A percentile compares a stretch with the other conserved stretches of the same genome.
These are phyloP conservation scores for Boechera stricta DNA, from an alignment of 345 rosid genomes.

Conservation along the genomic window DNA sequence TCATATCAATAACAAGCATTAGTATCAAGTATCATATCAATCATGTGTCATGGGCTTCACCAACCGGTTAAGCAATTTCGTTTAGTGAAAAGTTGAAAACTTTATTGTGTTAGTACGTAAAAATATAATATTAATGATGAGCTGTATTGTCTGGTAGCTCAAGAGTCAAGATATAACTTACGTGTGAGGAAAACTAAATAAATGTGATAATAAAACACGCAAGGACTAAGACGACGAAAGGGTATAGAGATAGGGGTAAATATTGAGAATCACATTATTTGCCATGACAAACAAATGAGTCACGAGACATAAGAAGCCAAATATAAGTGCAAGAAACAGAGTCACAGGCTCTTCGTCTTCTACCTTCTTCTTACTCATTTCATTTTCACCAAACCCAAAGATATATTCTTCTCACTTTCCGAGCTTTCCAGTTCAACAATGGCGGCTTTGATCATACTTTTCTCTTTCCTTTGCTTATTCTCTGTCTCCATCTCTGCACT, in stretches of 20 bases:
- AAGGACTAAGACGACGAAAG: neutral
- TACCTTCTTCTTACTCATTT: constrained; percentile 39
- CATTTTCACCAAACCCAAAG: constrained; percentile 45
- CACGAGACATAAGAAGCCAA: constrained; percentile 45
- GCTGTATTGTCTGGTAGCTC: neutral
- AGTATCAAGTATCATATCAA: too few relatives aligned
- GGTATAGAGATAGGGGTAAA: neutral
- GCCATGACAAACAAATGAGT: constrained; percentile 34
- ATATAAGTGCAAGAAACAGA: constrained; percentile 13
- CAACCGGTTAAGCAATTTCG: too few relatives aligned
- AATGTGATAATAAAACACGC: too few relatives aligned
- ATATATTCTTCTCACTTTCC: constrained; percentile 43
- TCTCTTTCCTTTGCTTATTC: constrained; percentile 35
- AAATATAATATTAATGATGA: neutral
- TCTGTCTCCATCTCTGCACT: constrained; percentile 55
- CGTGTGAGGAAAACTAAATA: neutral
- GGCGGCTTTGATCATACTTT: constrained; percentile 39
- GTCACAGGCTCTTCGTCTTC: constrained; percentile 39
- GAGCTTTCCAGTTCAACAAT: constrained; percentile 41
- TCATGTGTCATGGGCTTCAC: too few relatives aligned
- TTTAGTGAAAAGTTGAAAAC: too few relatives aligned
- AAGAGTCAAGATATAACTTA: neutral
- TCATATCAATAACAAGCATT: too few relatives aligned
- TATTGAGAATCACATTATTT: neutral
- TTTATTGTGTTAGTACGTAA: too few relatives aligned